Conservation (phyloP, 1,284 basidiomycete species). For the Cutaneotrichosporon daszewskae region DNA sequence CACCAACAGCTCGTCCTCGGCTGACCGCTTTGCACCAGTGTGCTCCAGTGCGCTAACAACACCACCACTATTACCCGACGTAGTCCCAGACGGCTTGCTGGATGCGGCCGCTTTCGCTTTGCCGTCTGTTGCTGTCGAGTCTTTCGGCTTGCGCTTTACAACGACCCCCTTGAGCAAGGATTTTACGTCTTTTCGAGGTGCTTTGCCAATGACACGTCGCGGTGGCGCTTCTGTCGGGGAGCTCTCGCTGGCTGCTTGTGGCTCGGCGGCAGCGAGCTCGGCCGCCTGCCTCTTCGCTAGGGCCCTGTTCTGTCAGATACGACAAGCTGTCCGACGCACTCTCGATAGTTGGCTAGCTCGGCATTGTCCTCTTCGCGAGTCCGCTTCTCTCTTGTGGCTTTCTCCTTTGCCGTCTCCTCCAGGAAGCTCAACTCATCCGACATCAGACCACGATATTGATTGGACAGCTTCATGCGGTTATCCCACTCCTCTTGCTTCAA, state of each 20-base stretch:
- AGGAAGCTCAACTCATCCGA: conserved; percentile 86
- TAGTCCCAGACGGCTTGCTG: too few species aligned
- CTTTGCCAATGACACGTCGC: conserved; percentile 23
- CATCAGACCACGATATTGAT: conserved; percentile 84
- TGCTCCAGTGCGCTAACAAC: too few species aligned
- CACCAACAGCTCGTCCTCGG: not conserved
- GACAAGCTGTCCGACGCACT: conserved; percentile 5
- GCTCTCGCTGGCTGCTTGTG: conserved; percentile 2
- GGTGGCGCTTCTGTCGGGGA: conserved; percentile 4
- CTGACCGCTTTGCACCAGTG: too few species aligned
- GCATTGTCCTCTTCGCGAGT: conserved; percentile 71
- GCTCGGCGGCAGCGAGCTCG: conserved; percentile 13
- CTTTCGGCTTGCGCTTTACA: conserved; percentile 42
- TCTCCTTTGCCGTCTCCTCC: conserved; percentile 69
- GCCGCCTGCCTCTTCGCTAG: conserved; percentile 27
- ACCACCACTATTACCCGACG: too few species aligned
- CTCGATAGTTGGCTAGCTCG: conserved; percentile 34
- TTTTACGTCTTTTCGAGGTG: conserved; percentile 43
- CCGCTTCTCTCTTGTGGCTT: conserved; percentile 66
- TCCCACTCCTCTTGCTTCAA: conserved; percentile 93
- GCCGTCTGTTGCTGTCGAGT: too few species aligned
- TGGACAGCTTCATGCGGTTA: conserved; percentile 82
- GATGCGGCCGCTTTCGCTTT: too few species aligned
- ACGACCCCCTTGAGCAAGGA: conserved; percentile 46
- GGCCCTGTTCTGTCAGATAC: conserved; percentile 13